Evolutionary conservation across 352 stramenopile species (phyloP).

Genomic region (Phytophthora agathidicida): DNA sequence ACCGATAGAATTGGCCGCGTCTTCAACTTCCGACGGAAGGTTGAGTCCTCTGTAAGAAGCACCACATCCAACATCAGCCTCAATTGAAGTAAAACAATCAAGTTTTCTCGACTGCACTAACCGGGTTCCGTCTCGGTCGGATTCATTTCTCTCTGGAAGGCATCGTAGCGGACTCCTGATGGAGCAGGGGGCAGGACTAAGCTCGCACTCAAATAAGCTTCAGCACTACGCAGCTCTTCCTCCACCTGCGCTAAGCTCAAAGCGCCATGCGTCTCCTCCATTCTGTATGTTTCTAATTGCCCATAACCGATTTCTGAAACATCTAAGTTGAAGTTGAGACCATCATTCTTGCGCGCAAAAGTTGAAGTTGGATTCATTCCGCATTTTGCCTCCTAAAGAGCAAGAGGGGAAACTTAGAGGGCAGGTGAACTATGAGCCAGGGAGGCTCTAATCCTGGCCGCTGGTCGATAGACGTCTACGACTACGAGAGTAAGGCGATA

Average conservation of each 20-base stretch:
- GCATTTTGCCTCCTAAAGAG: slow-evolving; percentile 20
- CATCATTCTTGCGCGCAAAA: slow-evolving; percentile 52
- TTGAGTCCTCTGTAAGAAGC: slow-evolving; percentile 18
- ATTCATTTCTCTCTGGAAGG: slow-evolving; percentile 1
- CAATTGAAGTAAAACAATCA: not conserved
- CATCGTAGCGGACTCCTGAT: not conserved
- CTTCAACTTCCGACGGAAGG: slow-evolving; percentile 36
- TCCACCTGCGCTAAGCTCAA: slow-evolving; percentile 70
- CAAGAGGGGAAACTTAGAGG: not conserved
- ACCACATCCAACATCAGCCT: not conserved
- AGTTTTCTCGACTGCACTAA: not conserved
- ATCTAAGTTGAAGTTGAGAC: slow-evolving; percentile 54
- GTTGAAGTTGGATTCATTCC: slow-evolving; percentile 45
- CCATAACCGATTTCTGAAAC: no score
- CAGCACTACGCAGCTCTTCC: slow-evolving; percentile 63
- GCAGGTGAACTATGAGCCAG: slow-evolving; percentile 8
- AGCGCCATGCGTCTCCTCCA: slow-evolving; percentile 5
- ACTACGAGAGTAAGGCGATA: slow-evolving; percentile 50
- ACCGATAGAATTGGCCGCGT: slow-evolving; percentile 48
- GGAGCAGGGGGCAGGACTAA: not conserved
- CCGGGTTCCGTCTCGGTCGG: not conserved
- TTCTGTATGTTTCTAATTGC: slow-evolving; percentile 32
- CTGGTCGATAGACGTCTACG: slow-evolving; percentile 56
- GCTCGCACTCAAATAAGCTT: slow-evolving; percentile 59
- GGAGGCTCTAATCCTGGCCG: not conserved